phyloP scores from a whole-genome alignment of 768 basidiomycete species.

The Hypholoma fasciculare region DNA sequence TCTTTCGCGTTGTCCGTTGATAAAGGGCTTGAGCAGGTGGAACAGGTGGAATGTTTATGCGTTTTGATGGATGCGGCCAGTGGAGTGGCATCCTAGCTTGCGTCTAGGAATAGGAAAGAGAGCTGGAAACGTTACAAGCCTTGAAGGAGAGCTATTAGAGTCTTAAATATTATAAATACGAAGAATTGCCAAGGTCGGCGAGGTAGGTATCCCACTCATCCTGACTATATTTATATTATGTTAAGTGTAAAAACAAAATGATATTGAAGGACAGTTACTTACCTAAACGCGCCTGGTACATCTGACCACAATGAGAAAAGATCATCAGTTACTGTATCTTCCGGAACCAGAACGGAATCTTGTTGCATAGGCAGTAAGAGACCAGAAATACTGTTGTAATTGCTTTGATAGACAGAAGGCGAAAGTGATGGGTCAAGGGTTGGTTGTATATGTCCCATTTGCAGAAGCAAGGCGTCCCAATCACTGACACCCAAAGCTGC shows the following conservation, averaged over 20 bases:
- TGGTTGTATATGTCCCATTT: conserved; percentile 18
- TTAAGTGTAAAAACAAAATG: neutral
- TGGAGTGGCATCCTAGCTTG: too few relatives aligned
- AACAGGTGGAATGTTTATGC: too few relatives aligned
- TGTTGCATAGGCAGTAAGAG: neutral
- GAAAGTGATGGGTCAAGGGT: neutral
- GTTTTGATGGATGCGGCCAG: too few relatives aligned
- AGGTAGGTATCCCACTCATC: neutral
- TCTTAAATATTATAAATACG: neutral
- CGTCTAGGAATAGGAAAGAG: neutral
- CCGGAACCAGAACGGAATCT: neutral
- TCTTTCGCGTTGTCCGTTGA: too few relatives aligned
- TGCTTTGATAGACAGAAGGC: neutral
- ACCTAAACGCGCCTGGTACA: conserved; percentile 54
- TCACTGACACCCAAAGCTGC: conserved; percentile 14
- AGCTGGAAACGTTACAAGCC: neutral
- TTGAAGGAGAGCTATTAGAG: neutral
- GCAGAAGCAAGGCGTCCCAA: conserved; percentile 19
- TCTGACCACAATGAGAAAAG: conserved; percentile 56
- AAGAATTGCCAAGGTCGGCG: neutral
- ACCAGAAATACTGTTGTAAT: neutral
- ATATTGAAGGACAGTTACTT: conserved; percentile 11
- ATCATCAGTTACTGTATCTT: conserved; percentile 27
- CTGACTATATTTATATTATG: neutral
- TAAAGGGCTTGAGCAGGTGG: too few relatives aligned